These are phyloP conservation scores for Protomyces inundatus DNA, from an alignment of 1,139 yeast genomes.

Conservation along the genomic window DNA sequence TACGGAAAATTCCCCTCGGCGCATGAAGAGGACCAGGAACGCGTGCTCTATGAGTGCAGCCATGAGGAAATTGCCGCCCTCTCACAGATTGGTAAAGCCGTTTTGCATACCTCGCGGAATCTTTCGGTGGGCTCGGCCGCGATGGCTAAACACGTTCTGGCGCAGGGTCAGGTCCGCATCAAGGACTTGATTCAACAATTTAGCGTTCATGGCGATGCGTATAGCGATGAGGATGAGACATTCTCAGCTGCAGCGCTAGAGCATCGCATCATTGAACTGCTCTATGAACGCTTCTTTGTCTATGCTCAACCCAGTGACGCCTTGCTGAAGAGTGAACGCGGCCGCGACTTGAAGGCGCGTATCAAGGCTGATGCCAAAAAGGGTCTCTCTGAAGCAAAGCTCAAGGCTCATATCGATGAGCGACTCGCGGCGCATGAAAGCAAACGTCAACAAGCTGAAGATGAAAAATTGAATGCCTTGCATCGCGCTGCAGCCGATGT, in stretches of 20 bases:
- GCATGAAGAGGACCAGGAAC: constrained; percentile 17
- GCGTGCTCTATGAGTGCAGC: constrained; percentile 25
- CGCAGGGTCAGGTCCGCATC: constrained; percentile 48
- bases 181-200: constrained; percentile 1
- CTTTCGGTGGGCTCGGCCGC: constrained; percentile 47
- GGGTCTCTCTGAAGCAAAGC: neutral
- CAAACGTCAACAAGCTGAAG: neutral
- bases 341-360: neutral
- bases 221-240: neutral
- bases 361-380: neutral
- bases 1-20: constrained; percentile 38
- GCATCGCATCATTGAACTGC: neutral
- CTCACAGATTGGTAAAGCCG: constrained; percentile 20
- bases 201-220: neutral
- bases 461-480: constrained; percentile 11
- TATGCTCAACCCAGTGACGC: neutral
- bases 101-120: constrained; percentile 18
- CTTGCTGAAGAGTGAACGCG: neutral
- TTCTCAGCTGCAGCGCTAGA: neutral
- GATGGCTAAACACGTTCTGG: constrained; percentile 64
- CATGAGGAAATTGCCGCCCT: constrained; percentile 21
- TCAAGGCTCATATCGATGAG: neutral
- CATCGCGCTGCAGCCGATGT: constrained; percentile 1
- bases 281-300: neutral
- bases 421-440: neutral